Conservation (phyloP, 257 asterid species). For the Solanum bulbocastanum region DNA sequence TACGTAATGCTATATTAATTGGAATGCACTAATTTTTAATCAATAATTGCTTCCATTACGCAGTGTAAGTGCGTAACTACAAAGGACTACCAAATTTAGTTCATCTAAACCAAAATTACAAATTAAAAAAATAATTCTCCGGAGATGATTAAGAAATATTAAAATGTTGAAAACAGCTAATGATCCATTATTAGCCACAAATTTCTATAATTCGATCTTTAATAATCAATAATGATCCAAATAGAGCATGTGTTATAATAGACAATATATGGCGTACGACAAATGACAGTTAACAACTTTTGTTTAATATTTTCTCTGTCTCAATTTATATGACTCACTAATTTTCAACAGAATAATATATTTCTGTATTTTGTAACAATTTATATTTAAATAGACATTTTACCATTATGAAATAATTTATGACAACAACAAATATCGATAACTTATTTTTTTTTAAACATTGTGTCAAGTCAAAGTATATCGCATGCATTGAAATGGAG, state of each 20-base stretch:
- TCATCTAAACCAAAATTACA: background rate
- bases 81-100: background rate
- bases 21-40: background rate
- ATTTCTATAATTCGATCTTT: background rate
- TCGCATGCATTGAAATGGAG: too few species aligned
- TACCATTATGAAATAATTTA: too few species aligned
- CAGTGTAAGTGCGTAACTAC: background rate
- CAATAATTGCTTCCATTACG: background rate
- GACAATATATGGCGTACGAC: background rate
- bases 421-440: too few species aligned
- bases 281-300: background rate
- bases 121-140: background rate
- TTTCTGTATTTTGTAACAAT: too few species aligned
- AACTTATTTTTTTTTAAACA: too few species aligned
- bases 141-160: background rate
- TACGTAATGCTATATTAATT: background rate
- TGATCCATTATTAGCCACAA: background rate
- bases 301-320: background rate
- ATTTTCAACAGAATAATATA: too few species aligned
- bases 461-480: too few species aligned
- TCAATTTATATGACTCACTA: background rate
- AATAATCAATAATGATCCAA: background rate
- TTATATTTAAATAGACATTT: too few species aligned
- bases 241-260: background rate
- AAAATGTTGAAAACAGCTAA: background rate